These are phyloP conservation scores for Aotearoamyces nothofagi DNA, from an alignment of 2,329 filamentous ascomycete genomes.

Conservation along the genomic window DNA sequence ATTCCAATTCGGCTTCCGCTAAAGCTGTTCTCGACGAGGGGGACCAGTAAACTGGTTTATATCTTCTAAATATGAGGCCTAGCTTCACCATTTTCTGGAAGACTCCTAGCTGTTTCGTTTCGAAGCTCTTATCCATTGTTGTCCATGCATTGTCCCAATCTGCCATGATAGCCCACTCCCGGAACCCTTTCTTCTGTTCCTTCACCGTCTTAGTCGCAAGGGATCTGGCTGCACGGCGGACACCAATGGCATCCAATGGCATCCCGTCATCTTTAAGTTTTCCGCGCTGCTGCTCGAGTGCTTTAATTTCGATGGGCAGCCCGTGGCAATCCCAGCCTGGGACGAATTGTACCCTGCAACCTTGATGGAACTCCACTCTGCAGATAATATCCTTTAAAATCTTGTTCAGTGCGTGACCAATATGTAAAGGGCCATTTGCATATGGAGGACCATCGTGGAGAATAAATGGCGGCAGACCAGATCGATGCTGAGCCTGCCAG, in stretches of 20 bases:
- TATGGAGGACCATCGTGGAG: conserved; percentile 96
- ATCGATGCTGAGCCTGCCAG: conserved; percentile 50
- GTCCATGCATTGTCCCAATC: conserved; percentile 67
- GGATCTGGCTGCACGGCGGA: conserved; percentile 47
- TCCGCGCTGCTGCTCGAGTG: conserved; percentile 38
- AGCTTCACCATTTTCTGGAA: conserved; percentile 62
- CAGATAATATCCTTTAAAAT: conserved; percentile 90
- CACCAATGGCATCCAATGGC: conserved; percentile 32
- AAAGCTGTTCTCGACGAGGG: conserved; percentile 65
- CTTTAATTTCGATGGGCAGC: conserved; percentile 92
- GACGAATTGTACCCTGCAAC: conserved; percentile 55
- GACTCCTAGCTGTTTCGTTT: conserved; percentile 58
- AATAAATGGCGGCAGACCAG: conserved; percentile 42
- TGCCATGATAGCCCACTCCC: conserved; percentile 61
- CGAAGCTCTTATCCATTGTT: conserved; percentile 65
- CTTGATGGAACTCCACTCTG: conserved; percentile 65
- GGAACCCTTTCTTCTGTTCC: conserved; percentile 60
- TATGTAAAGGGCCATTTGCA: conserved; percentile 81
- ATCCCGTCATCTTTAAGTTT: conserved; percentile 16
- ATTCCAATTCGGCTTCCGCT: conserved; percentile 75
- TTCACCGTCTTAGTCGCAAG: conserved; percentile 55
- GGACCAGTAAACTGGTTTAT: conserved; percentile 80
- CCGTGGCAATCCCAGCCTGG: conserved; percentile 98
- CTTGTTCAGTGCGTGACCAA: conserved; percentile 94
- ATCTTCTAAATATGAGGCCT: conserved; percentile 61